phyloP scores from a whole-genome alignment of 495 filamentous ascomycete genomes.

The Podospora comata region DNA sequence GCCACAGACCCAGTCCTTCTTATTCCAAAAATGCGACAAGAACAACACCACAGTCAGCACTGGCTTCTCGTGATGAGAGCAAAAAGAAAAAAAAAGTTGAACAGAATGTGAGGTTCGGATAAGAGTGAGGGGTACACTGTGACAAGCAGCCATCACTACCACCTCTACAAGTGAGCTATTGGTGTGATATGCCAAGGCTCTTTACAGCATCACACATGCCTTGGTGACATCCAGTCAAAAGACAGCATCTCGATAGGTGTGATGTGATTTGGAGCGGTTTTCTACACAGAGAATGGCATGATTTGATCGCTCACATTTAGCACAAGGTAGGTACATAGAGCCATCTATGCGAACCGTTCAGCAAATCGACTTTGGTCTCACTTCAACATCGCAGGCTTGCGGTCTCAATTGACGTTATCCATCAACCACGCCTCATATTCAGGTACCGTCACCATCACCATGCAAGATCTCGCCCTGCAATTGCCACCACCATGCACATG shows the following conservation, averaged over 20 bases:
- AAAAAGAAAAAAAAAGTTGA: background rate
- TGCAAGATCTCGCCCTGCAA: background rate
- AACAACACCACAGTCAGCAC: background rate
- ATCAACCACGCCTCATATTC: background rate
- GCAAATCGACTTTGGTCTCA: background rate
- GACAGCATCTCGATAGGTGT: background rate
- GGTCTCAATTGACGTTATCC: background rate
- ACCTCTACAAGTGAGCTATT: constrained; percentile 5
- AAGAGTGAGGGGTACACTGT: background rate
- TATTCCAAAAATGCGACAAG: background rate
- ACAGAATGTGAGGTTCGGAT: background rate
- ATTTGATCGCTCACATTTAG: background rate
- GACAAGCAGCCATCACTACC: constrained; percentile 2
- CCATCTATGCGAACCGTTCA: background rate
- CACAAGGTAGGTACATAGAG: background rate
- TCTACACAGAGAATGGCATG: background rate
- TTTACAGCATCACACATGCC: background rate
- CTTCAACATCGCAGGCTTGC: background rate
- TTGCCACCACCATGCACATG: background rate
- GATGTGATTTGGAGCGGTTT: background rate
- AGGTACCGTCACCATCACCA: background rate
- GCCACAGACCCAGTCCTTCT: background rate
- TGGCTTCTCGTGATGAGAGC: background rate
- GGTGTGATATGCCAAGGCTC: constrained; percentile 6
- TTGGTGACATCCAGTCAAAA: constrained; percentile 1